phyloP scores from a whole-genome alignment of 1,139 yeast species.

The Yamadazyma dushanensis region DNA sequence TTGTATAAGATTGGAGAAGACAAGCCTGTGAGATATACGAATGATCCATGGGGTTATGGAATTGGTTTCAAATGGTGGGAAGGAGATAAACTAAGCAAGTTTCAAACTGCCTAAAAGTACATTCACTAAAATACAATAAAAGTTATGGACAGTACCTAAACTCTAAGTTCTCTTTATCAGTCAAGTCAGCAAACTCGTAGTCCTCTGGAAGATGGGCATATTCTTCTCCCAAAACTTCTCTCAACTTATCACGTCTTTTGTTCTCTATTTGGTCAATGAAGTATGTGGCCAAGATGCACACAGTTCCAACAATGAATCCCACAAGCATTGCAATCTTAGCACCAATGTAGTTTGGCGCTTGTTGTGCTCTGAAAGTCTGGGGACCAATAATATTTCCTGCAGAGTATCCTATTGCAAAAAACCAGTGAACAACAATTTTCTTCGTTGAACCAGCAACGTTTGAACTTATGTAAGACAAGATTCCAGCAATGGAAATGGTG shows the following conservation, averaged over 20 bases:
- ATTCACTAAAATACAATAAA: background rate
- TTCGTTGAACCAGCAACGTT: constrained; percentile 28
- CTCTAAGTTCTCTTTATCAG: constrained; percentile 56
- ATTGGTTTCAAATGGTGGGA: constrained; percentile 40
- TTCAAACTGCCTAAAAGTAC: background rate
- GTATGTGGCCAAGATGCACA: constrained; percentile 6
- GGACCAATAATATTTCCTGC: constrained; percentile 72
- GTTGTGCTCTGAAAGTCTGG: constrained; percentile 54
- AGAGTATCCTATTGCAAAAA: constrained; percentile 54
- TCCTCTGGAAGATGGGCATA: constrained; percentile 29
- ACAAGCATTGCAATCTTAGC: constrained; percentile 34
- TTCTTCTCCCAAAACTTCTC: constrained; percentile 1
- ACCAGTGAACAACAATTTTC: constrained; percentile 14
- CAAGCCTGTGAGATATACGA: constrained; percentile 38
- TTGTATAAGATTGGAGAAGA: constrained; percentile 45
- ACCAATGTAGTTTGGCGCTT: constrained; percentile 55
- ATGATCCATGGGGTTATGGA: constrained; percentile 40
- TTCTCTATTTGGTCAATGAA: constrained; percentile 8
- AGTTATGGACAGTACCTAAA: constrained; percentile 10
- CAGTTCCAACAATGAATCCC: constrained; percentile 11
- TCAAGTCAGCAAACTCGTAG: constrained; percentile 59
- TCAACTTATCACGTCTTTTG: constrained; percentile 10
- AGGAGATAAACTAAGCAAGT: constrained; percentile 20
- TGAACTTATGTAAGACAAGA: constrained; percentile 12
- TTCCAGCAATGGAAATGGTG: constrained; percentile 7